These are phyloP conservation scores for Brachypodium distachyon DNA, from an alignment of 202 grass and related monocot species.

Conservation along the genomic window DNA sequence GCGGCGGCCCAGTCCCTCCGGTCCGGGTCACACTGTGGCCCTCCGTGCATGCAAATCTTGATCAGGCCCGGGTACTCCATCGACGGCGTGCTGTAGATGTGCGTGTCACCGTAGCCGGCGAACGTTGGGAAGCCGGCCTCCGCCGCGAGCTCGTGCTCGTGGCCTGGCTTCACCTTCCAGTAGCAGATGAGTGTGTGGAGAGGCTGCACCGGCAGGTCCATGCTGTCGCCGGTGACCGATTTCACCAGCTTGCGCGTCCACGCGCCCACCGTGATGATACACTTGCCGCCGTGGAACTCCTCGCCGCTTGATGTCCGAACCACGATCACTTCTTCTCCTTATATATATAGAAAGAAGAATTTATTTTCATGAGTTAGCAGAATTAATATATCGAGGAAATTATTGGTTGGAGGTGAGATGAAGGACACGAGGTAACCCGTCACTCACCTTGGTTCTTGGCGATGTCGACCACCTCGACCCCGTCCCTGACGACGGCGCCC, in stretches of 20 bases:
- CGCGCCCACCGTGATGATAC: conserved; percentile 50
- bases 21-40: conserved; percentile 62
- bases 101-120: conserved; percentile 54
- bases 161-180: conserved; percentile 54
- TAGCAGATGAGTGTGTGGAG: conserved; percentile 60
- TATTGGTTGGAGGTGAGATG: not conserved
- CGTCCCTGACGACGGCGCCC: conserved; percentile 57
- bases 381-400: too few species aligned
- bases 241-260: conserved; percentile 53
- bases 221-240: conserved; percentile 5
- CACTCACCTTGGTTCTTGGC: conserved; percentile 10
- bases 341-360: too few species aligned
- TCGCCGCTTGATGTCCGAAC: conserved; percentile 31
- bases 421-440: not conserved
- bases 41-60: conserved; percentile 67
- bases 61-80: conserved; percentile 75
- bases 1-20: conserved; percentile 44
- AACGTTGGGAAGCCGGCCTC: conserved; percentile 75
- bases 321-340: conserved; percentile 20
- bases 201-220: conserved; percentile 49
- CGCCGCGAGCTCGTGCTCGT: conserved; percentile 27
- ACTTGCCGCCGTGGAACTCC: conserved; percentile 41
- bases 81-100: conserved; percentile 74
- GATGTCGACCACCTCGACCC: conserved; percentile 40
- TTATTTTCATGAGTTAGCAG: too few species aligned